Evolutionary conservation across 192 early-diverging fungal genomes (phyloP).

Genomic region (Coemansia umbellata): DNA sequence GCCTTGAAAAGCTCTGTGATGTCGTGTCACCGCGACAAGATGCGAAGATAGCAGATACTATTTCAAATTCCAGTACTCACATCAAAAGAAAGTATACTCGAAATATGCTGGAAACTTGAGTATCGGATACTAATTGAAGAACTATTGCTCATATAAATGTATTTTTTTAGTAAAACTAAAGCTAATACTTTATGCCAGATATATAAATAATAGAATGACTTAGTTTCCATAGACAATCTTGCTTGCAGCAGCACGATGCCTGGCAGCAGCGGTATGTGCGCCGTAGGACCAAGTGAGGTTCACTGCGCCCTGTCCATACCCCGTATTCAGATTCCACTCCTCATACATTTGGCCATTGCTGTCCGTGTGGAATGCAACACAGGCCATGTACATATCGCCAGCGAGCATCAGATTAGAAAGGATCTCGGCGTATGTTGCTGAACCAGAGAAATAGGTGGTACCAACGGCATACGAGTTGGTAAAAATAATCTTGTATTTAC

Average conservation of each 20-base stretch:
- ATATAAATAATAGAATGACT: background rate
- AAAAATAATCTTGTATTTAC: background rate
- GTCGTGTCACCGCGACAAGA: background rate
- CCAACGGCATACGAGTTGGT: background rate
- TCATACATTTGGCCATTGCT: background rate
- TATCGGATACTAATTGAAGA: too few relatives aligned
- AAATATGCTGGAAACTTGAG: background rate
- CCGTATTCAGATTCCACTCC: constrained; percentile 2
- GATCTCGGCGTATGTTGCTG: background rate
- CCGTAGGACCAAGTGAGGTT: constrained; percentile 1
- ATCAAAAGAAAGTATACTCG: background rate
- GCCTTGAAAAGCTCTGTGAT: constrained; percentile 25
- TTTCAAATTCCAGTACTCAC: background rate
- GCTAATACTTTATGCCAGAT: too few relatives aligned
- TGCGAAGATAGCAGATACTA: background rate
- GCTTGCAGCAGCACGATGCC: background rate
- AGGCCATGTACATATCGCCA: constrained; percentile 5
- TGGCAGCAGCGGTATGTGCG: background rate
- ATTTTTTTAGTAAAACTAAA: too few relatives aligned
- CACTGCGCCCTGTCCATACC: constrained; percentile 1
- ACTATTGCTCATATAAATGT: too few relatives aligned
- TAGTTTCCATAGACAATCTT: background rate
- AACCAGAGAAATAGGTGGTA: background rate
- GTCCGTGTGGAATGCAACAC: background rate
- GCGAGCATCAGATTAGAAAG: background rate